Conservation (phyloP, 169 alveolate species). For the Cryptosporidium viatorum region DNA sequence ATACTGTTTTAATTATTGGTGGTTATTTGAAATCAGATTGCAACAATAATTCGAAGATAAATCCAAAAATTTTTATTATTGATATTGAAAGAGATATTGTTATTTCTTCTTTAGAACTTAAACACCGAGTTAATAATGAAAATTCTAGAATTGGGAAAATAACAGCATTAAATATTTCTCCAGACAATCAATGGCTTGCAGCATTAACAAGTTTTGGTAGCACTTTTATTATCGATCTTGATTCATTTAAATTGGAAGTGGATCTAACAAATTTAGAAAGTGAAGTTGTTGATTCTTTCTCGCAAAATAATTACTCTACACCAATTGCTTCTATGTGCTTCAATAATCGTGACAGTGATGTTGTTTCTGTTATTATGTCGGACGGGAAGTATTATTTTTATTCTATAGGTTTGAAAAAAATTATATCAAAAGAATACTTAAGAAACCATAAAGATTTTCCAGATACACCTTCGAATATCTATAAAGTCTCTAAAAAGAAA, state of each 20-base stretch:
- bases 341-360: constrained; percentile 29
- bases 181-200: constrained; percentile 74
- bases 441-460: not conserved
- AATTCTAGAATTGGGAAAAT: constrained; percentile 6
- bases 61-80: constrained; percentile 35
- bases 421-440: not conserved
- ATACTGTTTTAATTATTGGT: constrained; percentile 44
- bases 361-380: constrained; percentile 42
- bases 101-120: constrained; percentile 10
- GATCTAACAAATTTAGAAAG: constrained; percentile 18
- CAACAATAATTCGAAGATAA: not conserved
- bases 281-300: not conserved
- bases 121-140: not conserved
- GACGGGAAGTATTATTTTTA: constrained; percentile 57
- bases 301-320: constrained; percentile 11
- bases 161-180: constrained; percentile 7
- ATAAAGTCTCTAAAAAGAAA: constrained; percentile 18
- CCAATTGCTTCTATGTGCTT: constrained; percentile 54
- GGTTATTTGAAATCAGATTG: not conserved
- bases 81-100: constrained; percentile 62
- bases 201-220: constrained; percentile 45
- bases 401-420: constrained; percentile 21
- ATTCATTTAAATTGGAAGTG: constrained; percentile 45
- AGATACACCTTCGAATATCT: not conserved
- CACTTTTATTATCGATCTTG: constrained; percentile 44